These are phyloP conservation scores for Monosporozyma servazzii DNA, from an alignment of 805 yeast genomes.

Conservation along the genomic window DNA sequence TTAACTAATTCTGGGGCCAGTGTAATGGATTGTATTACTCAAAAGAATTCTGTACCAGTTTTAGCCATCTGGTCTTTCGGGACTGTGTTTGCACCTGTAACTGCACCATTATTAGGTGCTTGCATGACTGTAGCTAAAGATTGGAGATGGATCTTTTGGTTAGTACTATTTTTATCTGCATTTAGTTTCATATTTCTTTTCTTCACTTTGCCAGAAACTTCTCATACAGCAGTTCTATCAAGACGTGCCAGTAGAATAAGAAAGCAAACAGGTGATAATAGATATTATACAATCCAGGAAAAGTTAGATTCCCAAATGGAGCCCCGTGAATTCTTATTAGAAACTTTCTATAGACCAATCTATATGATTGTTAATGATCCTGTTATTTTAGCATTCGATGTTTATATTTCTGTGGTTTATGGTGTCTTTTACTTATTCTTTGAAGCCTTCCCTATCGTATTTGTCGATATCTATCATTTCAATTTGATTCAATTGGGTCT, in stretches of 20 bases:
- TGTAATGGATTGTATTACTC: conserved; percentile 36
- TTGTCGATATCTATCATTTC: neutral
- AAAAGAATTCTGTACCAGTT: neutral
- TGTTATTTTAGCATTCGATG: neutral
- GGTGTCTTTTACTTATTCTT: neutral
- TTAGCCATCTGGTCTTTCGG: neutral
- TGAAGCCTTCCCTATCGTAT: neutral
- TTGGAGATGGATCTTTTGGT: neutral
- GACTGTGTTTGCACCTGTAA: neutral
- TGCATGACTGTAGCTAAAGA: neutral
- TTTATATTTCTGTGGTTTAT: neutral
- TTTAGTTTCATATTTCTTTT: neutral
- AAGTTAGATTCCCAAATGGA: neutral
- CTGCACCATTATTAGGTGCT: neutral
- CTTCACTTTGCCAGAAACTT: neutral
- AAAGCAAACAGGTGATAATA: neutral
- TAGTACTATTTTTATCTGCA: neutral
- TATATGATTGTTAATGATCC: neutral
- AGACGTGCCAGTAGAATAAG: neutral
- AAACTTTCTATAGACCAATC: neutral
- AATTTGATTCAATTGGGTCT: neutral
- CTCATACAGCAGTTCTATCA: neutral
- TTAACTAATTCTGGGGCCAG: conserved; percentile 50
- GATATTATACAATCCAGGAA: neutral
- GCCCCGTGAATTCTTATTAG: neutral